phyloP scores from a whole-genome alignment of 129 eudicot genomes.

The Oenanthe sinensis region DNA sequence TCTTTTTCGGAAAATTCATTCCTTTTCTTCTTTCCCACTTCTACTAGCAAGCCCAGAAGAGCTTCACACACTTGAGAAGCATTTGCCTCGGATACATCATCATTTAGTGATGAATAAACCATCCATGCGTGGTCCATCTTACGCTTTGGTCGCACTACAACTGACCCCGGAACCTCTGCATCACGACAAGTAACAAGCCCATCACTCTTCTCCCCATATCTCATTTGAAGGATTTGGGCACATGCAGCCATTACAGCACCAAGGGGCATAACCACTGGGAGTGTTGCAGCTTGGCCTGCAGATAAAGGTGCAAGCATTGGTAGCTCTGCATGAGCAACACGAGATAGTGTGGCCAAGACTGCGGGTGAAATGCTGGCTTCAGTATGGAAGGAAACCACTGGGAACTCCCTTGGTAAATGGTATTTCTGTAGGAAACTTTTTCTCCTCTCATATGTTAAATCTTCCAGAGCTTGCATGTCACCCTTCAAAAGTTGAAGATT shows the following conservation, averaged over 20 bases:
- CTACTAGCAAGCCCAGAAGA: conserved; percentile 59
- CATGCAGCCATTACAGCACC: conserved; percentile 96
- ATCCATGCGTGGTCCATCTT: conserved; percentile 96
- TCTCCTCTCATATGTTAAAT: conserved; percentile 67
- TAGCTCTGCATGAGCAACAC: conserved; percentile 86
- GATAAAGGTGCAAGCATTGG: conserved; percentile 47
- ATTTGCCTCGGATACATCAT: conserved; percentile 63
- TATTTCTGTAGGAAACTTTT: conserved; percentile 52
- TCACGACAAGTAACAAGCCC: conserved; percentile 93
- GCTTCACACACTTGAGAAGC: conserved; percentile 95
- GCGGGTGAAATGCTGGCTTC: conserved; percentile 89
- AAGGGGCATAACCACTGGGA: conserved; percentile 82
- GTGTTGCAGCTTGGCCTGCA: conserved; percentile 38
- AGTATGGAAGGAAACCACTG: conserved; percentile 74
- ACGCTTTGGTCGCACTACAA: conserved; percentile 78
- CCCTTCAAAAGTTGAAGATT: conserved; percentile 50
- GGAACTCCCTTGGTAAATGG: conserved; percentile 66
- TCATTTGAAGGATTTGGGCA: conserved; percentile 73
- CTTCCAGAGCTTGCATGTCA: conserved; percentile 91
- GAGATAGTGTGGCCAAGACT: conserved; percentile 74
- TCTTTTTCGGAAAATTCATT: conserved; percentile 33
- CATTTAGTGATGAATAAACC: conserved; percentile 82
- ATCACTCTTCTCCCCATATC: conserved; percentile 87
- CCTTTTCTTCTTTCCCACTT: conserved; percentile 52
- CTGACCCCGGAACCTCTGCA: conserved; percentile 97